Evolutionary conservation across 805 yeast genomes (phyloP).

Genomic region (Metschnikowia orientalis): DNA sequence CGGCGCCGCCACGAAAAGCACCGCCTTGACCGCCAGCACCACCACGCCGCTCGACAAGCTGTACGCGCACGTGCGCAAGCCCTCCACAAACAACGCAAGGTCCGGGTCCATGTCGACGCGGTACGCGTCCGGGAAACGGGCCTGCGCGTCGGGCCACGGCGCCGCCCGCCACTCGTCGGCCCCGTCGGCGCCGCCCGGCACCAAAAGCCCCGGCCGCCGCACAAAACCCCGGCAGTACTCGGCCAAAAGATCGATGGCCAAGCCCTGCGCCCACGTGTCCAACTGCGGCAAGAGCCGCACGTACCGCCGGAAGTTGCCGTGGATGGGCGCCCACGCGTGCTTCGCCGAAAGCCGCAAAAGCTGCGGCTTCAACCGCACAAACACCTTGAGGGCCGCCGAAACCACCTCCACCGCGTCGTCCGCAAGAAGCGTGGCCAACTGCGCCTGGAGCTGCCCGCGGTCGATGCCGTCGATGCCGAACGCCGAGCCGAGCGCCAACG

Average conservation of each 20-base stretch:
- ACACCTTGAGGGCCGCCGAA: slow-evolving; percentile 60
- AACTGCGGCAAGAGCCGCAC: slow-evolving; percentile 47
- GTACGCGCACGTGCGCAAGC: slow-evolving; percentile 44
- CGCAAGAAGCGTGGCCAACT: slow-evolving; percentile 51
- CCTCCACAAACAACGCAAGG: slow-evolving; percentile 47
- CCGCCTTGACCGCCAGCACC: slow-evolving; percentile 54
- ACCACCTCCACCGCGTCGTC: slow-evolving; percentile 68
- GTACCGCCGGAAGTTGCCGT: slow-evolving; percentile 60
- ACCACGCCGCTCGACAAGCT: slow-evolving; percentile 58
- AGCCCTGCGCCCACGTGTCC: slow-evolving; percentile 70
- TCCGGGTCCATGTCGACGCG: slow-evolving; percentile 52
- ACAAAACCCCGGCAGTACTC: slow-evolving; percentile 63
- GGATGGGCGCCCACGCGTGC: slow-evolving; percentile 56
- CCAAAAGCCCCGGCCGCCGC: slow-evolving; percentile 45
- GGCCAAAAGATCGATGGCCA: slow-evolving; percentile 56
- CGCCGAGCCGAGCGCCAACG: slow-evolving; percentile 66
- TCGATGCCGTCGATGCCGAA: slow-evolving; percentile 35
- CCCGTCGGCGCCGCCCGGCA: slow-evolving; percentile 27
- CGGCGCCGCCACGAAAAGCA: slow-evolving; percentile 56
- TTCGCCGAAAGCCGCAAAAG: slow-evolving; percentile 21
- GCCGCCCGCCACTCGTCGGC: no score
- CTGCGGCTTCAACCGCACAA: slow-evolving; percentile 38
- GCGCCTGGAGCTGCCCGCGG: slow-evolving; percentile 45
- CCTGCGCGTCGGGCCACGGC: slow-evolving; percentile 38
- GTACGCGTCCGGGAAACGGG: slow-evolving; percentile 25